A percentile compares a stretch with the other conserved stretches of the same genome.
phyloP scores from a whole-genome alignment of 768 basidiomycete genomes.

The Cyclocybe cylindracea region DNA sequence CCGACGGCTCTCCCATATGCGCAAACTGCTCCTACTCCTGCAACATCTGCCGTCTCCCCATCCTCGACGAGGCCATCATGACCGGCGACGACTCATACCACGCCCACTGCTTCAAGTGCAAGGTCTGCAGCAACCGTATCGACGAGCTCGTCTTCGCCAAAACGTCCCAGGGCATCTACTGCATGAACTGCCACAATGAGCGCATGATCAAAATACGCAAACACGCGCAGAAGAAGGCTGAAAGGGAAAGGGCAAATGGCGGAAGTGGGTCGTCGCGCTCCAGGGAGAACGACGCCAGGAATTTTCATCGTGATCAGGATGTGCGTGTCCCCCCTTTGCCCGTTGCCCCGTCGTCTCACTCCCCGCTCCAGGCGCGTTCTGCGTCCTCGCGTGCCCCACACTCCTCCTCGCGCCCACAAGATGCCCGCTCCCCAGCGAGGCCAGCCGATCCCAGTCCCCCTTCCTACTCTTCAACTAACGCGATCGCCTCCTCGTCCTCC shows the following conservation, averaged over 20 bases:
- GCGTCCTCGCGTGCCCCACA: slow-evolving; percentile 15
- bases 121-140: slow-evolving; percentile 90
- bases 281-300: slow-evolving; percentile 39
- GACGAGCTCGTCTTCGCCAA: slow-evolving; percentile 99
- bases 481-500: slow-evolving; percentile 9
- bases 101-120: slow-evolving; percentile 98
- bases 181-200: slow-evolving; percentile 98
- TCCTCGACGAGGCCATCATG: slow-evolving; percentile 99
- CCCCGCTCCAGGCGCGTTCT: slow-evolving; percentile 6
- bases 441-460: background rate
- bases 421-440: slow-evolving; percentile 25
- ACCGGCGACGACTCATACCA: slow-evolving; percentile 99
- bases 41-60: slow-evolving; percentile 91
- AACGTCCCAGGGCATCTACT: slow-evolving; percentile 97
- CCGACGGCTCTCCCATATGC: slow-evolving; percentile 97
- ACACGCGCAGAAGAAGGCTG: slow-evolving; percentile 87
- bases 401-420: slow-evolving; percentile 23
- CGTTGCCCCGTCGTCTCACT: background rate
- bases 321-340: slow-evolving; percentile 33
- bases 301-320: slow-evolving; percentile 38
- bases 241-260: slow-evolving; percentile 53
- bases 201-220: slow-evolving; percentile 91
- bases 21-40: slow-evolving; percentile 93
- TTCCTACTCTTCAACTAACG: slow-evolving; percentile 1
- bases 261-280: slow-evolving; percentile 43